These are phyloP conservation scores for Anisodus acutangulus DNA, from an alignment of 257 asterid species.

Conservation along the genomic window DNA sequence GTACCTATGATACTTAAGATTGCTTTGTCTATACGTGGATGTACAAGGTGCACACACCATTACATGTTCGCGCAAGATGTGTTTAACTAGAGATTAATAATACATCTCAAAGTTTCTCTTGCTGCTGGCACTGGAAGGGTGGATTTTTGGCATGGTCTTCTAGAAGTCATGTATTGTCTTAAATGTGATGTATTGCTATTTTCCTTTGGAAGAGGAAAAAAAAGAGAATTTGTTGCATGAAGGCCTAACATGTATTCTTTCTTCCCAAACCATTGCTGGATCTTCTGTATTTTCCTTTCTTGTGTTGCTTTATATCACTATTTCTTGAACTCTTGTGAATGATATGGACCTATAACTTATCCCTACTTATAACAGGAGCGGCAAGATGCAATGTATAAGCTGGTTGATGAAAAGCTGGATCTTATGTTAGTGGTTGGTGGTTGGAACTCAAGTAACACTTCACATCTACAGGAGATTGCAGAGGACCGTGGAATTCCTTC, in stretches of 20 bases:
- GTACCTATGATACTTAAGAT: constrained; percentile 9
- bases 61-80: neutral
- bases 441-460: constrained; percentile 99
- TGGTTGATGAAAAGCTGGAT: constrained; percentile 77
- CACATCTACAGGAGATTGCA: constrained; percentile 94
- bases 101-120: constrained; percentile 19
- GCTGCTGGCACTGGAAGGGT: neutral
- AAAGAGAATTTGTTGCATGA: neutral
- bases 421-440: constrained; percentile 96
- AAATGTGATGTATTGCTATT: neutral
- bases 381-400: constrained; percentile 99
- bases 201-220: neutral
- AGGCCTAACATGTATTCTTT: neutral
- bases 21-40: neutral
- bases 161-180: neutral
- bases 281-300: constrained; percentile 6
- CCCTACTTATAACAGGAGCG: constrained; percentile 63
- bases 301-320: neutral
- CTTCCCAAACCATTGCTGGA: neutral
- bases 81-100: neutral
- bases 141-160: neutral
- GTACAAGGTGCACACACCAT: neutral
- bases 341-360: neutral
- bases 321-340: neutral
- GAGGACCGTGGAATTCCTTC: constrained; percentile 95